Evolutionary conservation across 441 rosid species (phyloP).

Genomic region (Sinapis alba): DNA sequence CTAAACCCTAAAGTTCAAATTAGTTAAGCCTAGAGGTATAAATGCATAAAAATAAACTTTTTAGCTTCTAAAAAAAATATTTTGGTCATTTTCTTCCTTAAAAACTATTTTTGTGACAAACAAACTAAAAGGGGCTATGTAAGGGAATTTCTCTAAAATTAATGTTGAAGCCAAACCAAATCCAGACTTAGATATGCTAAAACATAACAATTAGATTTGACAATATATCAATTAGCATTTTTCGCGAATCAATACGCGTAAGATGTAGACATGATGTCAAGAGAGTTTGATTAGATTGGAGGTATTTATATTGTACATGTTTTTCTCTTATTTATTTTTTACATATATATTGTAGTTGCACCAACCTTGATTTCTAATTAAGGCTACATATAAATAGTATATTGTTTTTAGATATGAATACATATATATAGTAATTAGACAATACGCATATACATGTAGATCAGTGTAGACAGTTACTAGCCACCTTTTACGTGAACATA

Average conservation of each 20-base stretch:
- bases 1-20: no score
- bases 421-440: neutral
- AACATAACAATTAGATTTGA: neutral
- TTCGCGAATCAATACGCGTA: neutral
- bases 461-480: neutral
- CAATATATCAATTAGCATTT: neutral
- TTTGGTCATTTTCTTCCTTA: no score
- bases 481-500: neutral
- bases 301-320: neutral
- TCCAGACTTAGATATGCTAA: neutral
- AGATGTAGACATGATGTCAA: neutral
- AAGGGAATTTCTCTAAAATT: no score
- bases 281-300: neutral
- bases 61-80: no score
- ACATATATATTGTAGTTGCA: neutral
- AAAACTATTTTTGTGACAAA: no score
- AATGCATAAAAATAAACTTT: no score
- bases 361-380: neutral
- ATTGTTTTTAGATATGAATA: neutral
- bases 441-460: neutral
- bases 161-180: neutral
- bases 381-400: neutral
- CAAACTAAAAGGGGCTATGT: no score
- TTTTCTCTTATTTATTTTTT: neutral
- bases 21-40: no score